Percentiles rank a stretch among this genome's conserved stretches.
phyloP scores from a whole-genome alignment of 2,329 filamentous ascomycete species.

The Pseudogymnoascus sp. region DNA sequence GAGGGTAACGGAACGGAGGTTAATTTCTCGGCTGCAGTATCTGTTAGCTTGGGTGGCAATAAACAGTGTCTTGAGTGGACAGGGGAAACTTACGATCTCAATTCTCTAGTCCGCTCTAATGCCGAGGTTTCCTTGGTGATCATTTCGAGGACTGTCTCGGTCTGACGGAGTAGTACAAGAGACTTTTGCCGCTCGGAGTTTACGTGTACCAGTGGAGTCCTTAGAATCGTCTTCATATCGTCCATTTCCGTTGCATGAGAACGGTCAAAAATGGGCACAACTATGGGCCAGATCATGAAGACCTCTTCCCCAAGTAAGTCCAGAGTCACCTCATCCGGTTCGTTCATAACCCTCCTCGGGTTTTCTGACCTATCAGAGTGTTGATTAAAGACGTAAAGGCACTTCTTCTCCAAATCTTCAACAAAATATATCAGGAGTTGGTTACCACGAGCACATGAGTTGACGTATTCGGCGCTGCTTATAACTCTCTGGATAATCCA shows the following conservation, averaged over 20 bases:
- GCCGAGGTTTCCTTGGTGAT: slow-evolving; percentile 8
- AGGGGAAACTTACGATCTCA: neutral
- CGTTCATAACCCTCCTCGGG: neutral
- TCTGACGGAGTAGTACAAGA: slow-evolving; percentile 8
- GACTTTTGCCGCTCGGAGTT: neutral
- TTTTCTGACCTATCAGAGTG: neutral
- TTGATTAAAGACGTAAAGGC: slow-evolving; percentile 4
- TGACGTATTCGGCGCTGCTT: neutral
- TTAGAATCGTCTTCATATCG: slow-evolving; percentile 7
- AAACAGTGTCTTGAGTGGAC: neutral
- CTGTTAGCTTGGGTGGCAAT: neutral
- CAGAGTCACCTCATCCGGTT: neutral
- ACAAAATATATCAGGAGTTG: slow-evolving; percentile 7
- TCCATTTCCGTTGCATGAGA: neutral
- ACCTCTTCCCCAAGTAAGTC: neutral
- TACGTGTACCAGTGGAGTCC: neutral
- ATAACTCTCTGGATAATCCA: slow-evolving; percentile 9
- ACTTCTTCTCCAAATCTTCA: slow-evolving; percentile 3
- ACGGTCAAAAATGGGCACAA: neutral
- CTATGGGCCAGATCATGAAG: slow-evolving; percentile 7
- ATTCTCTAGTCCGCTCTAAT: neutral
- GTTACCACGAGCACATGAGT: slow-evolving; percentile 5
- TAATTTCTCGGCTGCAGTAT: neutral
- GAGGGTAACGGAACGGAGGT: slow-evolving; percentile 5
- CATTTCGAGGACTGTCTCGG: slow-evolving; percentile 7